Conservation (phyloP, 129 eudicot genomes). For the Chrysanthemum lavandulifolium region DNA sequence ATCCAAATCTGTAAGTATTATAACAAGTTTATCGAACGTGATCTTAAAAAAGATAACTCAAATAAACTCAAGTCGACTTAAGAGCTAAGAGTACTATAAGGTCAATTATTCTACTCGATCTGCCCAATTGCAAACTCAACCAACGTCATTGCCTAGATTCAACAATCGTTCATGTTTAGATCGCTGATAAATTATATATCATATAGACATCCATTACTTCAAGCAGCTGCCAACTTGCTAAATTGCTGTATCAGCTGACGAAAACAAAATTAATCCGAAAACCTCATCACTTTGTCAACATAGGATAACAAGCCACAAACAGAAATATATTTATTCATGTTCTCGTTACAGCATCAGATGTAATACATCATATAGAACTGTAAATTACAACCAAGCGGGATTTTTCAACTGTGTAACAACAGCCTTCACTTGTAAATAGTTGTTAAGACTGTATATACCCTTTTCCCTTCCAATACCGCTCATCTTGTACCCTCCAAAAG, state of each 20-base stretch:
- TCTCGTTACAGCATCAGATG: background rate
- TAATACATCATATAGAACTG: background rate
- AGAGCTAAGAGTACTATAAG: no score
- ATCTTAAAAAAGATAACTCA: no score
- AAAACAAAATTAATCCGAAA: background rate
- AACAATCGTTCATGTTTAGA: no score
- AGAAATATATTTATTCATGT: conserved; percentile 2
- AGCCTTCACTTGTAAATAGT: conserved; percentile 80
- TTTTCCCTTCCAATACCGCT: conserved; percentile 86
- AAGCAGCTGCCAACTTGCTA: background rate
- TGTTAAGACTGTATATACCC: conserved; percentile 72
- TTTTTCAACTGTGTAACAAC: conserved; percentile 62
- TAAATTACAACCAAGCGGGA: conserved; percentile 69
- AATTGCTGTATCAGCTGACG: no score
- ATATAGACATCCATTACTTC: no score
- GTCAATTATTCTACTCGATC: no score
- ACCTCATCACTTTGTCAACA: background rate
- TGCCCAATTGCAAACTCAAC: no score
- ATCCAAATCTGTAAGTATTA: no score
- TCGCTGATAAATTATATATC: no score
- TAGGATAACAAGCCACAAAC: conserved; percentile 9
- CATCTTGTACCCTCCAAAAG: conserved; percentile 90
- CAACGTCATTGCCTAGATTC: no score
- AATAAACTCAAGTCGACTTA: no score
- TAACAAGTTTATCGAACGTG: no score